Evolutionary conservation across 176 grass and related monocot species (phyloP).

Genomic region (Phyllostachys edulis): DNA sequence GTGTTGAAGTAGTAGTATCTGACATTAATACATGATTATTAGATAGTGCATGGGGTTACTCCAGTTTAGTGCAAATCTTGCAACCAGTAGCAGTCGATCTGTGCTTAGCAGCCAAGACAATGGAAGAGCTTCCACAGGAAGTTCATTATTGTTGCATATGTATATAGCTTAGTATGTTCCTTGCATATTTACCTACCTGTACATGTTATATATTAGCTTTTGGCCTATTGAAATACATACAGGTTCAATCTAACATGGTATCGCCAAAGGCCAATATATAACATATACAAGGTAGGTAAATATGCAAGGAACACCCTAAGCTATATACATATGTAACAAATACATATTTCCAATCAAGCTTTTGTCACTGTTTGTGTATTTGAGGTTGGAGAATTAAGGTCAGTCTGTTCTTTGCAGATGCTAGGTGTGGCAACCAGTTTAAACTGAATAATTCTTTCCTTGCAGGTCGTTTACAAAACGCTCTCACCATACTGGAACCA

Average conservation of each 20-base stretch:
- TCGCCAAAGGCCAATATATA: no score
- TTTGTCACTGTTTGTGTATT: neutral
- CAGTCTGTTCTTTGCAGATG: neutral
- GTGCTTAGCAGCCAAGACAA: neutral
- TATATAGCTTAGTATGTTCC: no score
- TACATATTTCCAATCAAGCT: neutral
- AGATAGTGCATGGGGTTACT: neutral
- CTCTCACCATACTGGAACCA: conserved; percentile 79
- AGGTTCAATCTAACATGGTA: no score
- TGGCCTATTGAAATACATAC: no score
- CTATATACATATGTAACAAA: no score
- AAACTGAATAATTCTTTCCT: conserved; percentile 9
- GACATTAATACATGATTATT: neutral
- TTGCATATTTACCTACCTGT: no score
- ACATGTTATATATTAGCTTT: no score
- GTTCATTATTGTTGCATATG: neutral
- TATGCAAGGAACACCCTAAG: no score
- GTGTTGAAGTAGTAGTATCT: neutral
- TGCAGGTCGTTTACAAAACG: conserved; percentile 92
- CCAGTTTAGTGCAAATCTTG: conserved; percentile 12
- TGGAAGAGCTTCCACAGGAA: neutral
- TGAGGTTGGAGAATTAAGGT: neutral
- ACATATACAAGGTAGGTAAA: no score
- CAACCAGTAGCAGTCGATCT: neutral
- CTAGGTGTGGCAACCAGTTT: neutral